These are phyloP conservation scores for Omphalotus olearius DNA, from an alignment of 1,284 basidiomycete species.

Conservation along the genomic window DNA sequence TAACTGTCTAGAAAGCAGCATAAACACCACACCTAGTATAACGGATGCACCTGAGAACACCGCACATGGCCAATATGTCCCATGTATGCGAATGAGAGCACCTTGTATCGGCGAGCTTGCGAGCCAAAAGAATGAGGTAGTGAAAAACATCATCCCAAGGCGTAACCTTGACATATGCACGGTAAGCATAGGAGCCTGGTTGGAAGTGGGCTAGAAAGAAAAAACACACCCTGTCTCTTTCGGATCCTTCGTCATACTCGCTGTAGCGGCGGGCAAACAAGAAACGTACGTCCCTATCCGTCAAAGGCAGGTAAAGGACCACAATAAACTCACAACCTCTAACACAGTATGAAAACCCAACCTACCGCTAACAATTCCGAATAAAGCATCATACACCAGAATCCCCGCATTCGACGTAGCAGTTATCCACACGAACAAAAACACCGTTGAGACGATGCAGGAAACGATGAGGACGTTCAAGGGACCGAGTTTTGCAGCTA, in stretches of 20 bases:
- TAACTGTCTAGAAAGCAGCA: conserved; percentile 6
- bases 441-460: conserved; percentile 11
- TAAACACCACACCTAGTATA: conserved; percentile 15
- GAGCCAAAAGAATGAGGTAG: conserved; percentile 20
- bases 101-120: conserved; percentile 20
- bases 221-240: conserved; percentile 16
- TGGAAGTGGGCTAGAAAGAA: neutral
- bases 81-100: conserved; percentile 14
- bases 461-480: conserved; percentile 16
- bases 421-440: conserved; percentile 15
- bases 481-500: conserved; percentile 16
- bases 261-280: conserved; percentile 13
- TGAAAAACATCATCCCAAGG: conserved; percentile 19
- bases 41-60: conserved; percentile 17
- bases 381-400: conserved; percentile 17
- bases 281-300: conserved; percentile 16
- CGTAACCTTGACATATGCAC: conserved; percentile 9
- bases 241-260: conserved; percentile 12
- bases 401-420: conserved; percentile 14
- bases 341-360: neutral
- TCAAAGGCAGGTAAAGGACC: neutral
- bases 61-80: conserved; percentile 16
- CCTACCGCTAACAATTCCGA: conserved; percentile 19
- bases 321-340: neutral
- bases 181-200: neutral